Evolutionary conservation across 2,329 filamentous ascomycete species (phyloP), one percentile per base, ranked within the genome.

Genomic region (Ilyonectria sp.): DNA sequence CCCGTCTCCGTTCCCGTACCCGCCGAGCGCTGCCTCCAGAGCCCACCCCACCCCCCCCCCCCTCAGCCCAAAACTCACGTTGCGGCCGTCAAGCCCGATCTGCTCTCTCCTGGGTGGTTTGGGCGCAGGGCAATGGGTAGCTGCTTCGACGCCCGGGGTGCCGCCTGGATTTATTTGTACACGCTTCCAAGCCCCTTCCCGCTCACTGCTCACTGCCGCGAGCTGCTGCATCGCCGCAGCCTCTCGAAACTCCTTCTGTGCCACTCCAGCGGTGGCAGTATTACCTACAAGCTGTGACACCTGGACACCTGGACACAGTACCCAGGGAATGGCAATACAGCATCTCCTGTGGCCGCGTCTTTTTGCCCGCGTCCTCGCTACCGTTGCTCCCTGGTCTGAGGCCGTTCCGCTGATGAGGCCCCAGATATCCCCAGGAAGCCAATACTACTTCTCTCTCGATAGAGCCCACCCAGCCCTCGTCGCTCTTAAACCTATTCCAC

Each of bases 341-440:
- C 74, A 65, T 75, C 72, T 71, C 67, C 50, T 74, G 73, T 76
- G 72, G 70, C 67, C 71, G 72, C 69, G 60, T 74, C 62, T 53
- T 68, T 43, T 63, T 75, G 72, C 73, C 67, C 67, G 70, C 71
- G 63, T 71, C 56, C 62, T 72, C 74, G 68, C 69, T 68, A 49
- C 57, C 64, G 58, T 49, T 65, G 53, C 43, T 73, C 52, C 55
- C 59, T 69, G 67, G 65, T 70, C 64, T 65, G 68, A 71, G 70
- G 62, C 64, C 46, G 57, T 71, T 75, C 66, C 69, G 71, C 76
- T 76, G 67, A 79, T 74, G 70, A 69, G 60, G 63, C 59, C 73
- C 69, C 79, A 89, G 87, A 84, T 89, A 88, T 81, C 84, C 81
- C 76, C 86, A 87, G 77, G 86, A 88, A 75, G 80, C 85, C 75